Percentiles rank a stretch among this genome's conserved stretches.
phyloP scores from a whole-genome alignment of 331 rosid species.

The Phaseolus coccineus region DNA sequence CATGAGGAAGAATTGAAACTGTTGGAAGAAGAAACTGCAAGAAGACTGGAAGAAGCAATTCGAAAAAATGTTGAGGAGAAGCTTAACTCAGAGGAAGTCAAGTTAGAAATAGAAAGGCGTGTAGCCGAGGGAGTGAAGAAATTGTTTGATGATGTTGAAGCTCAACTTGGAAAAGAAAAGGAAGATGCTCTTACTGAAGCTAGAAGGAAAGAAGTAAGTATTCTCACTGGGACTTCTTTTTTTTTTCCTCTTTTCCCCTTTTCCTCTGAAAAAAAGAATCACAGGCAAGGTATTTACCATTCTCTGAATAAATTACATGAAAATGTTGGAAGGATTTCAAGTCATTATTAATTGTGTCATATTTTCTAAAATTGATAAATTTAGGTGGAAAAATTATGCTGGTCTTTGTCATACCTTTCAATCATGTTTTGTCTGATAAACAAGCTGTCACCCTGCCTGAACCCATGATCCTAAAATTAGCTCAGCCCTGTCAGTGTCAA shows the following conservation, averaged over 20 bases:
- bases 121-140: conserved; percentile 70
- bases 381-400: neutral
- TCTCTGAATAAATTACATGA: neutral
- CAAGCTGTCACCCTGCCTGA: conserved; percentile 8
- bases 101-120: conserved; percentile 67
- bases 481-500: conserved; percentile 7
- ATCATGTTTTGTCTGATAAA: neutral
- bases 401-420: neutral
- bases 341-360: neutral
- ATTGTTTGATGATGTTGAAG: conserved; percentile 73
- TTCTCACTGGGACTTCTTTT: neutral
- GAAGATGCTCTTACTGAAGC: conserved; percentile 85
- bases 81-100: conserved; percentile 65
- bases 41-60: conserved; percentile 76
- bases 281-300: neutral
- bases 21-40: conserved; percentile 80
- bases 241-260: neutral
- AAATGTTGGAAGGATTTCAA: neutral
- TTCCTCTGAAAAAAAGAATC: conserved; percentile 3
- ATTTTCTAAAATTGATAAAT: neutral
- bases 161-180: conserved; percentile 81
- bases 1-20: conserved; percentile 68
- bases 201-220: conserved; percentile 80
- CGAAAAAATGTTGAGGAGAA: conserved; percentile 74
- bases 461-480: conserved; percentile 11